Conservation (phyloP, 805 yeast species). For the Candida chilensis region DNA sequence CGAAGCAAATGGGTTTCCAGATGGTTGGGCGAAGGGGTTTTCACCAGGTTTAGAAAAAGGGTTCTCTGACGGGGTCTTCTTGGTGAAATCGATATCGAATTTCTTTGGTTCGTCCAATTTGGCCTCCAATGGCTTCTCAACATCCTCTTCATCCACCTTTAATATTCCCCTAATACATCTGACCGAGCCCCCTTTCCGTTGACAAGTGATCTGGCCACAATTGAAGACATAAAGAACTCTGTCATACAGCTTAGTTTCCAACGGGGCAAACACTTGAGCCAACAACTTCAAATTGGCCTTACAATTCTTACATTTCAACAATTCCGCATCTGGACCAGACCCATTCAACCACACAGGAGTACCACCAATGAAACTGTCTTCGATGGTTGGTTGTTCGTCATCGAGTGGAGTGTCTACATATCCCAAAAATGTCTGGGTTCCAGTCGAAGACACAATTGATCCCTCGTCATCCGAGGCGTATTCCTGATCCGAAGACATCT, state of each 20-base stretch:
- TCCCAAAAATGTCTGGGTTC: constrained; percentile 43
- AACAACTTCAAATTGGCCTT: constrained; percentile 51
- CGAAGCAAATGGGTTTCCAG: constrained; percentile 16
- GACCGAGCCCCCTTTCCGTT: constrained; percentile 59
- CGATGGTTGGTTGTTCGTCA: constrained; percentile 33
- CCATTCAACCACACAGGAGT: constrained; percentile 54
- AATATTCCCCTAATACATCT: constrained; percentile 71
- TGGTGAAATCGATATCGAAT: constrained; percentile 18
- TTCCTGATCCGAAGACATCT: too few relatives aligned
- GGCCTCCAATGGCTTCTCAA: constrained; percentile 29
- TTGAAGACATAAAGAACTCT: constrained; percentile 75
- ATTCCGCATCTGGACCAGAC: constrained; percentile 45
- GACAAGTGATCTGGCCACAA: constrained; percentile 58
- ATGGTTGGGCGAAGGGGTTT: constrained; percentile 9
- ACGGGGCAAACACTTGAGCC: constrained; percentile 74
- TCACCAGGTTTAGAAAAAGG: not conserved
- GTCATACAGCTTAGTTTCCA: constrained; percentile 65
- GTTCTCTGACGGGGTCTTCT: not conserved
- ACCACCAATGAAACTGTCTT: constrained; percentile 82
- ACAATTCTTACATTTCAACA: constrained; percentile 63
- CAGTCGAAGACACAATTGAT: constrained; percentile 8
- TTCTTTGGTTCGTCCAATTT: constrained; percentile 34
- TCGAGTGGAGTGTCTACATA: constrained; percentile 51
- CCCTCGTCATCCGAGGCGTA: constrained; percentile 48
- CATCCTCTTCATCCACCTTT: constrained; percentile 26